Evolutionary conservation across 2,329 filamentous ascomycete genomes (phyloP).

Genomic region (Colletotrichum sp.): DNA sequence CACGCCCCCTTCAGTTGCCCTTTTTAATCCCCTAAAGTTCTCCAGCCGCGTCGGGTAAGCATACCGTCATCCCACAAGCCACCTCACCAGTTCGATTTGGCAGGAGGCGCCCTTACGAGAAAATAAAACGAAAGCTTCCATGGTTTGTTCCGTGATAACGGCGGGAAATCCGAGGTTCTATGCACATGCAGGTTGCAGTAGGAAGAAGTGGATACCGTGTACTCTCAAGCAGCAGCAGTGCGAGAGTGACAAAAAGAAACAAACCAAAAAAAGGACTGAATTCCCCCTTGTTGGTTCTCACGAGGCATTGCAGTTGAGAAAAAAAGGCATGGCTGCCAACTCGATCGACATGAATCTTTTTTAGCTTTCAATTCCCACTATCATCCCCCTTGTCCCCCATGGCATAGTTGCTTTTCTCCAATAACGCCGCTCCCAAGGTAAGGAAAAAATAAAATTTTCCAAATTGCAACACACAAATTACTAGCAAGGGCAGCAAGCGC

Average conservation of each 20-base stretch:
- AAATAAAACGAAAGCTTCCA: background rate
- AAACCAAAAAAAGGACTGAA: background rate
- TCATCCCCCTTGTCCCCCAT: background rate
- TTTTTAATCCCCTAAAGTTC: background rate
- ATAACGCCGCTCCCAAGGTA: background rate
- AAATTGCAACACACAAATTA: conserved; percentile 11
- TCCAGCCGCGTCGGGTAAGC: background rate
- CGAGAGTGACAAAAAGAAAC: background rate
- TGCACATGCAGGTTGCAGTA: background rate
- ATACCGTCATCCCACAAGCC: background rate
- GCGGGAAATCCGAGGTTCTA: background rate
- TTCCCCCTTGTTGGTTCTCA: background rate
- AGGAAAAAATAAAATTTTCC: background rate
- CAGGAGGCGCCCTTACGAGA: background rate
- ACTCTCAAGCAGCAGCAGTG: background rate
- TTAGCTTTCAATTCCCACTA: background rate
- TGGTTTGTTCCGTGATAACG: background rate
- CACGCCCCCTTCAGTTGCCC: background rate
- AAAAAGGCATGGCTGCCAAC: background rate
- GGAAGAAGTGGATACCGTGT: background rate
- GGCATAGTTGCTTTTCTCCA: conserved; percentile 13
- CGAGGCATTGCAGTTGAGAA: background rate
- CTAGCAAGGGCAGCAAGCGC: background rate
- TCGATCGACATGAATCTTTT: background rate
- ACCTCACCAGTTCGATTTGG: background rate